Evolutionary conservation across 108 stramenopile species (phyloP), one percentile per base, ranked within the genome.

Genomic region (Fragilariopsis cylindrus): DNA sequence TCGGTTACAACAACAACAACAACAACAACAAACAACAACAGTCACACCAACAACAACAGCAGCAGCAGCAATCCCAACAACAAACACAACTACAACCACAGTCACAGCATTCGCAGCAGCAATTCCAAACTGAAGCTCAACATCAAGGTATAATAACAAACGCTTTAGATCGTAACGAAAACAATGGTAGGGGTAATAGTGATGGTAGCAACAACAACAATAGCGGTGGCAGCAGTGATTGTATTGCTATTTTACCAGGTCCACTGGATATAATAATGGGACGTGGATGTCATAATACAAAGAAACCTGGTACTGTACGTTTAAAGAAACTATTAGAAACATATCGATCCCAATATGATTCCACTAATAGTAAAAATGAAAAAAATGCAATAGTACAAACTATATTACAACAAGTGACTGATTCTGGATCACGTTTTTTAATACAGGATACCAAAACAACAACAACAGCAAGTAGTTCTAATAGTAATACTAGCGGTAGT

Each of bases 211-310:
- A 12, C 15, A 53, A n/a, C 9, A 15, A 60, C 3, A 18, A 16
- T 11, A 44, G 19, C 45, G 44, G 11, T 43, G 7, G 11, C 43
- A 11, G 6, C 13, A 43, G 5, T 18, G 65, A 12, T 45, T 18
- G 44, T 41, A 2, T 16, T 53, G 12, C 18, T 64, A 8, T 21
- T 43, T 0, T 30, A 30, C 76, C 76, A 11, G 41, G 48, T 7
- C 60, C 60, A 6, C 13, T 70, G 9, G 76, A 76, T 63, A 65
- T 76, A 5, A 6, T 76, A 11, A 40, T 76, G 69, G 76, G 76
- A 13, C 45, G 76, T 44, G 76, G 76, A 3, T 3, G 63, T 16
- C 65, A 66, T 41, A 56, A 47, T 53, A 62, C 41, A 41, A 76
- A 70, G 0, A 66, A 16, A 50, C 58, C 65, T 5, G 76, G 76